Conservation (phyloP, 129 eudicot genomes). For the Escallonia rubra region DNA sequence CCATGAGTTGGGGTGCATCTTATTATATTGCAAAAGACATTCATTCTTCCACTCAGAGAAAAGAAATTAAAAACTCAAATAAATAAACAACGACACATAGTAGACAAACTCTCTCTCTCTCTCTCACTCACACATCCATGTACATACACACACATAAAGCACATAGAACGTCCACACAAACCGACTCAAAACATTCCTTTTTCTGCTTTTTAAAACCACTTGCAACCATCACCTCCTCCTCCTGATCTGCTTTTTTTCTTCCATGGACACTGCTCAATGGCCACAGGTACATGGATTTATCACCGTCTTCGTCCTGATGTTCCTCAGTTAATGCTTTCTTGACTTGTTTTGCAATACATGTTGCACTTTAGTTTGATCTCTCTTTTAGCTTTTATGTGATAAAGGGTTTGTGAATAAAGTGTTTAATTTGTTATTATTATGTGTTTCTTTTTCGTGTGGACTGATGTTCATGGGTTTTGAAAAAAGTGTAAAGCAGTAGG, state of each 20-base stretch:
- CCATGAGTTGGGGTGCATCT: no score
- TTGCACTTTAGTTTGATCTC: constrained; percentile 8
- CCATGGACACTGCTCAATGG: constrained; percentile 82
- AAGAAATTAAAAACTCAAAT: not conserved
- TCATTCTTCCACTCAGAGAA: not conserved
- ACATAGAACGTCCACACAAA: constrained; percentile 36
- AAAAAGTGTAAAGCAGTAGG: constrained; percentile 25
- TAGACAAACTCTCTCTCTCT: not conserved
- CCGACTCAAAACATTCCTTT: constrained; percentile 42
- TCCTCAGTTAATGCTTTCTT: no score
- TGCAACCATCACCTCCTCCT: constrained; percentile 33
- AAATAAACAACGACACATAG: not conserved
- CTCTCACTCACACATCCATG: constrained; percentile 12
- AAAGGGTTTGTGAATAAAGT: not conserved
- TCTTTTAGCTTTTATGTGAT: constrained; percentile 15
- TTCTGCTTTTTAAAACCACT: constrained; percentile 34
- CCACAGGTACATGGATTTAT: constrained; percentile 46
- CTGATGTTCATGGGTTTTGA: constrained; percentile 19
- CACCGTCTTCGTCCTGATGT: not conserved
- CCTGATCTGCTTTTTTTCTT: constrained; percentile 22
- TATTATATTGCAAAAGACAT: not conserved
- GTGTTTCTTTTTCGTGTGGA: constrained; percentile 5
- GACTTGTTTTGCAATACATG: not conserved
- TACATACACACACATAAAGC: constrained; percentile 34
- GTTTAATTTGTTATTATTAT: not conserved